These are phyloP conservation scores for Rhizopus sp. DNA, from an alignment of 371 early-diverging fungal species.

Conservation along the genomic window DNA sequence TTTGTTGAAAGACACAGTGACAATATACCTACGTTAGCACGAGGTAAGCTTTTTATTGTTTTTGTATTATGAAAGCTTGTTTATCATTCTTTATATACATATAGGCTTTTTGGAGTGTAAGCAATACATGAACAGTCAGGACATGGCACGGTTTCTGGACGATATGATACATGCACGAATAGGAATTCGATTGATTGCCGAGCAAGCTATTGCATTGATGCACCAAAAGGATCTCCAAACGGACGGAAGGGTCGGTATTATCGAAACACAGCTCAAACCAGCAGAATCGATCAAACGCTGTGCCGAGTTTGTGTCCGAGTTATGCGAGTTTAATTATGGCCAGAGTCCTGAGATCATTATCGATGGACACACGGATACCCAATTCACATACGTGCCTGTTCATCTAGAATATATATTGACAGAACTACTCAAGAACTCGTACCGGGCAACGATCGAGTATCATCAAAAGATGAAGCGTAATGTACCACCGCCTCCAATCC, in stretches of 20 bases:
- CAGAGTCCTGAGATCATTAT: constrained; percentile 75
- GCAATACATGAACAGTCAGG: constrained; percentile 81
- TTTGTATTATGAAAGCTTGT: not conserved
- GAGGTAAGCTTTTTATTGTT: constrained; percentile 50
- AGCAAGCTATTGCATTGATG: constrained; percentile 89
- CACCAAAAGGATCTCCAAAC: constrained; percentile 43
- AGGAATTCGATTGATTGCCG: constrained; percentile 92
- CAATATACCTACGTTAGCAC: constrained; percentile 82
- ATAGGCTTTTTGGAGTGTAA: constrained; percentile 76
- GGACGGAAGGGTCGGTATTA: constrained; percentile 79
- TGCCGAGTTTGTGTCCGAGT: constrained; percentile 75
- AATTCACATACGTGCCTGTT: constrained; percentile 89
- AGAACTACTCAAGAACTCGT: constrained; percentile 92
- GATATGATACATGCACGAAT: constrained; percentile 93
- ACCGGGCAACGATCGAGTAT: constrained; percentile 89
- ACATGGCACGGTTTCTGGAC: constrained; percentile 79
- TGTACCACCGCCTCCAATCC: constrained; percentile 68
- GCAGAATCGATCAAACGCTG: constrained; percentile 65
- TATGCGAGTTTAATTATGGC: constrained; percentile 94
- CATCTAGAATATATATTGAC: constrained; percentile 95
- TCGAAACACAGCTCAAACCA: constrained; percentile 80
- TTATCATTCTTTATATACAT: not conserved
- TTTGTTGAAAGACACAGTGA: constrained; percentile 78
- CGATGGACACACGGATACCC: constrained; percentile 77
- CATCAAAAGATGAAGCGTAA: constrained; percentile 46